Base-by-base conservation (phyloP, 2,329 filamentous ascomycete genomes). In the Calonectria multiphialidica region DNA sequence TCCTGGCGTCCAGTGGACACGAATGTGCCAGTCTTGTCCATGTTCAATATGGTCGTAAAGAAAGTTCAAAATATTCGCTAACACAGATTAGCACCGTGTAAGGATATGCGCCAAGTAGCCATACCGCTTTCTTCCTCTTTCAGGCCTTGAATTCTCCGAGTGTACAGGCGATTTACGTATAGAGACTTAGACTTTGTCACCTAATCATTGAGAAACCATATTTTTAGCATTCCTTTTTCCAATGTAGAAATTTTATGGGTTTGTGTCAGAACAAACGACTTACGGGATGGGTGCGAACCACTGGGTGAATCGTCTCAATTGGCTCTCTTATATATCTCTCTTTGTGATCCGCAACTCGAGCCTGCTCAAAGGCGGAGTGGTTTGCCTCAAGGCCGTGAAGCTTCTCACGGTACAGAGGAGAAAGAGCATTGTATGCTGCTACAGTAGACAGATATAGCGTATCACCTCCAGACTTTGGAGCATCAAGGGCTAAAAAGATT, bases 81-180 rank as follows among this genome's bases (percentile, higher is more conserved):
- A 33, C 23, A 9, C 30, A 45, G 3, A 53, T 72, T 3, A 66
- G 47, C 18, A 1, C 28, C 23, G 8, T 47, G 2, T 23, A 45
- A 35, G 2, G 33, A 64, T 18, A 37, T 37, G 28, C 62, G 40
- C 8, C 35, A 21, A 18, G 33, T 28, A 5, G 21, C 16, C 23
- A 23, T 85, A 72, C 93, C 92, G 10, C 88, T 91, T 80, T 94
- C 92, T 79, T 94, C 92, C 76, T 92, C 90, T 82, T 93, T 93
- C 80, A 89, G 91, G 3, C 92, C 92, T 1, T 93, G 87, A 49
- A 94, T 92, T 53, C 88, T 84, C 40, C 91, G 87, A 8, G 91
- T 92, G 83, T 93, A 88, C 86, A 68, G 70, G 9, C 90, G 90
- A 78, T 94, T 94, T 23, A 94, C 89, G 77, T 88, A 94, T 2